Conservation (phyloP, 805 yeast species). For the Jamesozyma gamospora region DNA sequence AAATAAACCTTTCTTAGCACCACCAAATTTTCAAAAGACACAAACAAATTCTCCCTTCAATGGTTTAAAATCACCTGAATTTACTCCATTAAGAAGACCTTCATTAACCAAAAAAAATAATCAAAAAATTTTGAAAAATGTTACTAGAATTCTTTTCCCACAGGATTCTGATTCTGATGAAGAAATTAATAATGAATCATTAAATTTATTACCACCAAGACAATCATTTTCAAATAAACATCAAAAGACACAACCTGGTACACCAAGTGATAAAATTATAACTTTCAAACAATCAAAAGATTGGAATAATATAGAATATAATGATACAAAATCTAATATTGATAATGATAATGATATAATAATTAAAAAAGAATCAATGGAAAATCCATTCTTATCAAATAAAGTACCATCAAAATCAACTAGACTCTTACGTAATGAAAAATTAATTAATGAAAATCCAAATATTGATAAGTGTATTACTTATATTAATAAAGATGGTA, state of each 20-base stretch:
- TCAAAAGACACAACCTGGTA: slow-evolving; percentile 18
- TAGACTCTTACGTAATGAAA: slow-evolving; percentile 9
- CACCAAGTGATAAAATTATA: slow-evolving; percentile 31
- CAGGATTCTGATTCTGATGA: slow-evolving; percentile 5
- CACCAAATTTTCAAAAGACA: slow-evolving; percentile 7
- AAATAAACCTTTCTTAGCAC: slow-evolving; percentile 9
- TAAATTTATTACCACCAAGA: not conserved
- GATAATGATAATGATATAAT: slow-evolving; percentile 9
- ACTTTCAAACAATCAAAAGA: slow-evolving; percentile 25
- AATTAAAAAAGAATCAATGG: not conserved
- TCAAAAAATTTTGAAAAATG: slow-evolving; percentile 8
- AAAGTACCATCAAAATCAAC: slow-evolving; percentile 7
- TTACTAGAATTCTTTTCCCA: slow-evolving; percentile 23
- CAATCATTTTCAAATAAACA: not conserved
- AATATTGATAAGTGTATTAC: slow-evolving; percentile 19
- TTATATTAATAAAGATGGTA: slow-evolving; percentile 30
- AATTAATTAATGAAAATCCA: slow-evolving; percentile 13
- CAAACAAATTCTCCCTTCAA: slow-evolving; percentile 11
- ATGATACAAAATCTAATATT: slow-evolving; percentile 9
- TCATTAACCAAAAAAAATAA: slow-evolving; percentile 3
- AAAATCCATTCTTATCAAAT: slow-evolving; percentile 14
- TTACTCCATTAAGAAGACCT: slow-evolving; percentile 18
- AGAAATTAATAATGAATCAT: slow-evolving; percentile 6
- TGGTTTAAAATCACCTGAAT: slow-evolving; percentile 27
- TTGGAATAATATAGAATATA: slow-evolving; percentile 26